These are phyloP conservation scores for Monosporascus sp. DNA, from an alignment of 2,329 filamentous ascomycete species.

Conservation along the genomic window DNA sequence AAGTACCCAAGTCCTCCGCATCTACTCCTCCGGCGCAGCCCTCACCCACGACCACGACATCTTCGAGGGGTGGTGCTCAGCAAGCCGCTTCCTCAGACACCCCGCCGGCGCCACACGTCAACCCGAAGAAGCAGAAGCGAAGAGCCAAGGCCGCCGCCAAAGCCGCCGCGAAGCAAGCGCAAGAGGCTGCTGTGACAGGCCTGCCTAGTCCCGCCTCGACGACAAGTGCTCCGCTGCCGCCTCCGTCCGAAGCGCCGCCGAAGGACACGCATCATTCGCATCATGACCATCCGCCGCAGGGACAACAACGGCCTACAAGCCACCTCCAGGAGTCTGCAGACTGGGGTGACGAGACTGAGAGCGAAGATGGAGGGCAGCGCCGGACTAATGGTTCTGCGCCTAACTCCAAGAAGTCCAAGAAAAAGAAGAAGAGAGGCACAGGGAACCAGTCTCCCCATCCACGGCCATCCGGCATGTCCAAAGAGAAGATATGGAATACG, in stretches of 20 bases:
- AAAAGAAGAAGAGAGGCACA: slow-evolving; percentile 55
- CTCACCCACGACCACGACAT: slow-evolving; percentile 41
- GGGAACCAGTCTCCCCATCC: slow-evolving; percentile 14
- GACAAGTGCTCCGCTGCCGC: slow-evolving; percentile 17
- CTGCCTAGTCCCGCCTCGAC: slow-evolving; percentile 32
- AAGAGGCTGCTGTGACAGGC: slow-evolving; percentile 36
- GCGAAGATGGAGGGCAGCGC: slow-evolving; percentile 47
- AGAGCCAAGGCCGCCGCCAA: slow-evolving; percentile 78
- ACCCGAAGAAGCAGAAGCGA: slow-evolving; percentile 93
- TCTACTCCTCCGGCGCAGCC: slow-evolving; percentile 49
- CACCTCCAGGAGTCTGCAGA: slow-evolving; percentile 39
- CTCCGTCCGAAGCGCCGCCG: slow-evolving; percentile 9
- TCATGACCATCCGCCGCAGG: slow-evolving; percentile 2
- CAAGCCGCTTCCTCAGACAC: slow-evolving; percentile 18
- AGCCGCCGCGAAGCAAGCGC: slow-evolving; percentile 46
- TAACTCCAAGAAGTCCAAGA: slow-evolving; percentile 58
- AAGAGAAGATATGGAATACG: slow-evolving; percentile 96
- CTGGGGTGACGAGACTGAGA: slow-evolving; percentile 50
- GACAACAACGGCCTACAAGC: slow-evolving; percentile 7
- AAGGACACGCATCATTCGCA: slow-evolving; percentile 11
- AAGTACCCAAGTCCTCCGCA: slow-evolving; percentile 51
- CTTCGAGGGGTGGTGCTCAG: slow-evolving; percentile 28
- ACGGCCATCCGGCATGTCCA: slow-evolving; percentile 45
- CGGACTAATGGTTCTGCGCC: slow-evolving; percentile 31
- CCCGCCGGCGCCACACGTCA: slow-evolving; percentile 51